phyloP scores from a whole-genome alignment of 257 asterid genomes.

The Nicotiana noctiflora region DNA sequence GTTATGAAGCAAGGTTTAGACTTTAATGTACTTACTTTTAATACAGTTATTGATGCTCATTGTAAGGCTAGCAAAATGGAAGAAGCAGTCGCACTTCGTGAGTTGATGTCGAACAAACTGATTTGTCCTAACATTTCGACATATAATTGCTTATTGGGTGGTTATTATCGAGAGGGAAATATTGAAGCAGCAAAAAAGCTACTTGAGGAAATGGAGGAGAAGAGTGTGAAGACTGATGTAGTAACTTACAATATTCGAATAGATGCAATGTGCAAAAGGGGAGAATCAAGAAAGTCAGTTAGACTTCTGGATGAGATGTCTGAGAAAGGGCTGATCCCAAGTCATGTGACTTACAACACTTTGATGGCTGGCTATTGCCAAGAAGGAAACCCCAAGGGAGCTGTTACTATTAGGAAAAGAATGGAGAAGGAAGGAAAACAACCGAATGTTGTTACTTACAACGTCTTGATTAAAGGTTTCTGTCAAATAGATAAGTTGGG shows the following conservation, averaged over 20 bases:
- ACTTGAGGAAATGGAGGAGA: constrained; percentile 56
- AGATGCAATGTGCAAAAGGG: constrained; percentile 56
- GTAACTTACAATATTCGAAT: constrained; percentile 66
- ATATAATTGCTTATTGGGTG: constrained; percentile 72
- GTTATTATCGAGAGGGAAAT: constrained; percentile 45
- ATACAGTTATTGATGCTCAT: constrained; percentile 61
- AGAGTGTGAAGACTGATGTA: constrained; percentile 53
- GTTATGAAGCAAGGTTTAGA: constrained; percentile 37
- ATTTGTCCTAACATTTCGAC: constrained; percentile 63
- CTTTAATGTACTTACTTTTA: constrained; percentile 47
- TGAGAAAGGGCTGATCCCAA: constrained; percentile 48
- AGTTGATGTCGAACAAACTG: constrained; percentile 46
- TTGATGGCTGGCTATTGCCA: constrained; percentile 62
- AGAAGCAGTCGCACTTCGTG: constrained; percentile 42
- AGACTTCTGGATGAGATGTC: constrained; percentile 68
- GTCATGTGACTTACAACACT: constrained; percentile 63
- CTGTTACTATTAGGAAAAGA: constrained; percentile 57
- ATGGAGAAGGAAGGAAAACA: constrained; percentile 81
- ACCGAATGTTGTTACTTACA: constrained; percentile 70
- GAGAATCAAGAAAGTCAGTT: constrained; percentile 58
- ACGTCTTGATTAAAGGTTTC: constrained; percentile 67
- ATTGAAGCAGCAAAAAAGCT: constrained; percentile 39
- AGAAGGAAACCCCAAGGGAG: constrained; percentile 56
- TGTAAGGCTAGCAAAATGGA: constrained; percentile 57
- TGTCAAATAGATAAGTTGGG: constrained; percentile 53